phyloP scores from a whole-genome alignment of 805 yeast genomes.

The Candida suzukii region DNA sequence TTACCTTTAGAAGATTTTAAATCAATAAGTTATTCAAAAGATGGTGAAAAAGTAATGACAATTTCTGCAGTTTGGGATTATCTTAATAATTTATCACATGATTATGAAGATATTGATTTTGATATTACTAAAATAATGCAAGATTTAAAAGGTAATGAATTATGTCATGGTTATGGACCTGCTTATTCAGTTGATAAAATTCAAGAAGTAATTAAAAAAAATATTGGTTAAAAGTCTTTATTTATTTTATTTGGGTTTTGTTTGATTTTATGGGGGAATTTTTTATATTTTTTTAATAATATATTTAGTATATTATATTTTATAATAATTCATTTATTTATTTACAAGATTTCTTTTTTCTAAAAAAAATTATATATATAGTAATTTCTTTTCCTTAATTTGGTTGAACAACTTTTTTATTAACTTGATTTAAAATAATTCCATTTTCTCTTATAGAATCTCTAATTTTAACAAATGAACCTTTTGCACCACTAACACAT shows the following conservation, averaged over 20 bases:
- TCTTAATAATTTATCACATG: constrained; percentile 40
- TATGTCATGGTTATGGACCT: constrained; percentile 77
- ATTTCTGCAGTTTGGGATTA: constrained; percentile 84
- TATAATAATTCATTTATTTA: too few species aligned
- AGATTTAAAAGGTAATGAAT: constrained; percentile 56
- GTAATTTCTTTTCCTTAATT: neutral
- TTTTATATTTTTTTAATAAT: neutral
- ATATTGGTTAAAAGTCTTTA: constrained; percentile 1
- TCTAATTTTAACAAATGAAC: constrained; percentile 62
- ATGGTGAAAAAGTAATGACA: constrained; percentile 47
- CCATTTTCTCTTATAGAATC: constrained; percentile 60
- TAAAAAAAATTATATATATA: neutral
- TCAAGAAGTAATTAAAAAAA: constrained; percentile 27
- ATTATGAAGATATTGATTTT: constrained; percentile 40
- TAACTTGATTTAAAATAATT: constrained; percentile 15
- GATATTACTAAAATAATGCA: constrained; percentile 56
- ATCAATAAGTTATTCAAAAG: constrained; percentile 3
- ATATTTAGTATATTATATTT: neutral
- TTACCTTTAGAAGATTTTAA: neutral
- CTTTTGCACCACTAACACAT: constrained; percentile 83
- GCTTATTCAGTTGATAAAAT: constrained; percentile 45
- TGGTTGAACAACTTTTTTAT: neutral
- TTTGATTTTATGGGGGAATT: neutral
- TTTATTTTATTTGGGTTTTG: neutral
- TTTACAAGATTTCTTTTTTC: neutral